These are phyloP conservation scores for Penicillium lagena DNA, from an alignment of 495 filamentous ascomycete species.

Conservation along the genomic window DNA sequence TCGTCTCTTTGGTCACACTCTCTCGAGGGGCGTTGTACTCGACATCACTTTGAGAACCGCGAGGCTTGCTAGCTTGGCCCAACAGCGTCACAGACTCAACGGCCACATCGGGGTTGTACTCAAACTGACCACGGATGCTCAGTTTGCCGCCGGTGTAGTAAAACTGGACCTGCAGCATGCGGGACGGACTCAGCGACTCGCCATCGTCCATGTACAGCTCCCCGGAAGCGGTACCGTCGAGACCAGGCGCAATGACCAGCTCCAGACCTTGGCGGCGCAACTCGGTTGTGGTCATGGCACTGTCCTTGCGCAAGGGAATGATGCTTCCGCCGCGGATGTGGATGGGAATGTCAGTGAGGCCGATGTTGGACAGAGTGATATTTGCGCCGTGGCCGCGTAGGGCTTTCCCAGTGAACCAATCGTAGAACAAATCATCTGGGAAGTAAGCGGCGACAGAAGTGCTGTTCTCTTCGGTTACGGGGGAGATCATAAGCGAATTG, in stretches of 20 bases:
- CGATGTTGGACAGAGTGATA: conserved; percentile 48
- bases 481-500: conserved; percentile 58
- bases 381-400: conserved; percentile 50
- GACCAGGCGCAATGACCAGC: conserved; percentile 58
- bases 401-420: conserved; percentile 57
- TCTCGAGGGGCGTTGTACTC: conserved; percentile 7
- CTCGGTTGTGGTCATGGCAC: conserved; percentile 64
- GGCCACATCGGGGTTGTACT: conserved; percentile 36
- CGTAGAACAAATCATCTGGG: conserved; percentile 70
- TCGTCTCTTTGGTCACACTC: conserved; percentile 16
- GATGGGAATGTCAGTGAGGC: conserved; percentile 63
- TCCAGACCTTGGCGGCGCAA: conserved; percentile 62
- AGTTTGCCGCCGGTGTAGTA: conserved; percentile 45
- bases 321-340: conserved; percentile 67
- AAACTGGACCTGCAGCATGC: conserved; percentile 46
- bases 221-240: conserved; percentile 41
- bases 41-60: not conserved
- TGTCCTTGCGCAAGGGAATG: conserved; percentile 54
- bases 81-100: conserved; percentile 51
- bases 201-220: conserved; percentile 59
- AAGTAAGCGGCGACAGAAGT: conserved; percentile 66
- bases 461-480: conserved; percentile 59
- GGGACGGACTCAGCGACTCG: conserved; percentile 44
- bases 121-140: conserved; percentile 46
- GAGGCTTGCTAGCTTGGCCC: conserved; percentile 13